These are phyloP conservation scores for Fusarium sp. DNA, from an alignment of 2,329 filamentous ascomycete species.

Conservation along the genomic window DNA sequence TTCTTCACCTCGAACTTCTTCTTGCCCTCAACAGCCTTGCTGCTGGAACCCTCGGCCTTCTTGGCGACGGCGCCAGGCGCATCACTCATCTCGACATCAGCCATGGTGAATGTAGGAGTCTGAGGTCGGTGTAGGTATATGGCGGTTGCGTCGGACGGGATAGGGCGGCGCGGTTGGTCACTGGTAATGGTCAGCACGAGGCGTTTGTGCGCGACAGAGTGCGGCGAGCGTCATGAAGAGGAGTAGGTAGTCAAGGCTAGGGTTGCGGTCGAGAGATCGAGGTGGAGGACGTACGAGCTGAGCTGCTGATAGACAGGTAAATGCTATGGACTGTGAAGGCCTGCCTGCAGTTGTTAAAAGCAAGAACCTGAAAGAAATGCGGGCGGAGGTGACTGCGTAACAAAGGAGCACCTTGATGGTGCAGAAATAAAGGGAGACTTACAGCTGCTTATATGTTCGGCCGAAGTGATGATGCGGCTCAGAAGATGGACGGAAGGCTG, in stretches of 20 bases:
- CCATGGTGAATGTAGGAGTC: conserved; percentile 68
- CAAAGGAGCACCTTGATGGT: conserved; percentile 34
- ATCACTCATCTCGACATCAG: conserved; percentile 97
- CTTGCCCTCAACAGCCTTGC: conserved; percentile 74
- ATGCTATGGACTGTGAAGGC: conserved; percentile 7
- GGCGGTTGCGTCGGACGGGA: neutral
- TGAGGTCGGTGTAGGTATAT: conserved; percentile 3
- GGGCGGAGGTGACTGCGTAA: neutral
- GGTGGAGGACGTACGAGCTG: conserved; percentile 30
- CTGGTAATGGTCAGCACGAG: conserved; percentile 15
- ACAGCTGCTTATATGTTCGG: conserved; percentile 10
- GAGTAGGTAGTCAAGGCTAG: neutral
- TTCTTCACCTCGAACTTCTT: conserved; percentile 99
- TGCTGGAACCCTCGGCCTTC: conserved; percentile 62
- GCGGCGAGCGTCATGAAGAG: neutral
- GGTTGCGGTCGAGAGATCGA: conserved; percentile 13
- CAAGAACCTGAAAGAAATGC: neutral
- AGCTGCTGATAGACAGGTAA: neutral
- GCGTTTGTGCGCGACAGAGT: neutral
- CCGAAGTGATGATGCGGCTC: conserved; percentile 36
- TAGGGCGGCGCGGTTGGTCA: neutral
- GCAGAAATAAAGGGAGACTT: neutral
- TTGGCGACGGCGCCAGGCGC: conserved; percentile 71
- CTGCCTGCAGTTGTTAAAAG: conserved; percentile 17
- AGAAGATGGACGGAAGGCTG: conserved; percentile 15